Percentiles rank a stretch among this genome's conserved stretches.
These are phyloP conservation scores for Starmerella floricola DNA, from an alignment of 805 yeast genomes.

Conservation along the genomic window DNA sequence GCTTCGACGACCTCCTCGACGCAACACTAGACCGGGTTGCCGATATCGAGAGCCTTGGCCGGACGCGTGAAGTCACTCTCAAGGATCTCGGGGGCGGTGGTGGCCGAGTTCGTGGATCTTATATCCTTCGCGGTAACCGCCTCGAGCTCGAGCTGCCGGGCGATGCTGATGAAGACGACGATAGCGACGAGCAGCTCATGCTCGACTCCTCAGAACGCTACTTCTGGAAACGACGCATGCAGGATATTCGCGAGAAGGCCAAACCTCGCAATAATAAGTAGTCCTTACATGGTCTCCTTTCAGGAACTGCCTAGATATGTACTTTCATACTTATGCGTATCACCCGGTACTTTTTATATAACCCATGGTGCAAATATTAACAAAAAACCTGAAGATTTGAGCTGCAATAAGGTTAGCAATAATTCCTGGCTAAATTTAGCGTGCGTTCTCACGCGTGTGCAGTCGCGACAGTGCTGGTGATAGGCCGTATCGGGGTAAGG, in stretches of 20 bases:
- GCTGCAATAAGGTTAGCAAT: too few relatives aligned
- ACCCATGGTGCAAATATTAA: too few relatives aligned
- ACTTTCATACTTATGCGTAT: too few relatives aligned
- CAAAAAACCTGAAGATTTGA: too few relatives aligned
- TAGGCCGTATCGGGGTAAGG: too few relatives aligned
- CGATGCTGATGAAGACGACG: conserved; percentile 23
- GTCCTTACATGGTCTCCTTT: too few relatives aligned
- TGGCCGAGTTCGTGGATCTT: conserved; percentile 19
- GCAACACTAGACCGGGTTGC: conserved; percentile 57
- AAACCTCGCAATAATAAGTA: too few relatives aligned
- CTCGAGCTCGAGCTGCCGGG: conserved; percentile 19
- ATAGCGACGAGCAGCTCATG: conserved; percentile 17
- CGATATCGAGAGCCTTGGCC: conserved; percentile 62
- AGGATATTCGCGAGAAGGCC: neutral
- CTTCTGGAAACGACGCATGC: conserved; percentile 18
- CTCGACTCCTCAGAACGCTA: conserved; percentile 16
- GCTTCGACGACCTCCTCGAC: conserved; percentile 51
- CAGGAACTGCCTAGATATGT: too few relatives aligned
- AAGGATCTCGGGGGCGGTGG: conserved; percentile 45
- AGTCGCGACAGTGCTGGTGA: too few relatives aligned
- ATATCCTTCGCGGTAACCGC: conserved; percentile 16
- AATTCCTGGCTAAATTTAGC: too few relatives aligned
- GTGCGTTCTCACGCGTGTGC: too few relatives aligned
- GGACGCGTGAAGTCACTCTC: conserved; percentile 63
- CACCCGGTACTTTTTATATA: too few relatives aligned